Base-by-base conservation (phyloP, 345 rosid genomes). In the Brassica nigra region DNA sequence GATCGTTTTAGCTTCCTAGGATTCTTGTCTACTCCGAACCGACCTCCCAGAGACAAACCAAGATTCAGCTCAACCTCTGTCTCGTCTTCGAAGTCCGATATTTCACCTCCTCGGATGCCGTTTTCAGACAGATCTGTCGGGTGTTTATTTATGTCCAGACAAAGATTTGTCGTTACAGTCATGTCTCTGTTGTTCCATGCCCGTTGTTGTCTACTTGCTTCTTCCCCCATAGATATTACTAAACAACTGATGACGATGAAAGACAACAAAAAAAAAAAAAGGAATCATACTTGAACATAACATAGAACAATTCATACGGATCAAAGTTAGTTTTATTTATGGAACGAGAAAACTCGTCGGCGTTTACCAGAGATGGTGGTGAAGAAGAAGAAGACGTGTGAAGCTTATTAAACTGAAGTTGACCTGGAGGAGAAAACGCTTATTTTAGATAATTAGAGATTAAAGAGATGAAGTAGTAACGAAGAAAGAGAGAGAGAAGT, bases 31-130 rank as follows among this genome's bases (percentile, higher is more conserved):
- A 91, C 92, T 58, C 99, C 99, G 55, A 96, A 96, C 64, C 88
- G 73, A 14, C 99, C 99, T 42, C 97, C 97, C 4, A 93, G 71
- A 10, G 99, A 96, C 16, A 96, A 63, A 76, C 97, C 97, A 5
- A 96, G 93, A 83, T 86, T 93, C 55, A 96, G 87, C 88, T 96
- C 99, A 61, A 96, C 76, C 52, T 83, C 82, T 15, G 78, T 83
- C 59, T 85, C 85, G 0, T 82, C 89, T 3, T 86, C 80, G 5
- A 52, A 84, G 10, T 55, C 81, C n/a, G 77, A 30, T 18, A 75
- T 42, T 16, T 76, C 71, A 12, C 49, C 58, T 23, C 1, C 27
- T 23, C 27, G 27, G 27, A 23, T 23, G 15, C 68, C 70, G 75
- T 74, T 14, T 9, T 83, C 86, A 57, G 90, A 83, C 84, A 89